Evolutionary conservation across 2,329 filamentous ascomycete genomes (phyloP), one percentile per base, ranked within the genome.

Genomic region (Allantophomopsis cytisporea): DNA sequence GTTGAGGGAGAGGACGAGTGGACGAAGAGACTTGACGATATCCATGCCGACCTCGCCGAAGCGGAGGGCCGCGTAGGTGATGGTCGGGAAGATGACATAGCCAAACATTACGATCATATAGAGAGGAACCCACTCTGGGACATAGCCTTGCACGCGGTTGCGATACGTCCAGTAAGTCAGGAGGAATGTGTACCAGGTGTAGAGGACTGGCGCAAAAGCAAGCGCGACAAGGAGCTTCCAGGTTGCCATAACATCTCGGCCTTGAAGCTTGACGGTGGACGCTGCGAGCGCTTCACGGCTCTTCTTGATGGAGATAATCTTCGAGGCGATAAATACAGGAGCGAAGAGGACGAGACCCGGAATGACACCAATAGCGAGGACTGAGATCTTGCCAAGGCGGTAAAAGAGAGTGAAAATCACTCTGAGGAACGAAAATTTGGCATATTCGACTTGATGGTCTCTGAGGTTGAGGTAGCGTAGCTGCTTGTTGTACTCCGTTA

Each of bases 21-120:
- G 91, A 8, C 86, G 76, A 13, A 98, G 71, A 0, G 89, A 96
- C 62, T 96, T 98, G 64, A 91, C 67, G 41, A 98, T 95, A 55
- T 98, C 91, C 87, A 98, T 95, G 39, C 89, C 91, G n/a, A 94
- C 81, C 62, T 98, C 91, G 36, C 91, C 91, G 48, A 96, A 94
- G 10, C 91, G 81, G 39, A 98, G 76, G 6, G 91, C 86, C 4
- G 87, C 88, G 58, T 94, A 95, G 0, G 88, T 95, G 50, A 95
- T 82, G 17, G 78, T 73, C 5, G 88, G 83, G 66, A 94, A 94
- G 47, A 93, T 64, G 36, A 85, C 68, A 64, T 84, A 80, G 37
- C 87, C 83, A 31, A 76, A 73, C 8, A 85, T 57, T 46, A 88
- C 77, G 10, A 93, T 73, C 16, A 76, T 57, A 76, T 81, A 94